phyloP scores from a whole-genome alignment of 345 rosid genomes.

The Erysimum cheiranthoides region DNA sequence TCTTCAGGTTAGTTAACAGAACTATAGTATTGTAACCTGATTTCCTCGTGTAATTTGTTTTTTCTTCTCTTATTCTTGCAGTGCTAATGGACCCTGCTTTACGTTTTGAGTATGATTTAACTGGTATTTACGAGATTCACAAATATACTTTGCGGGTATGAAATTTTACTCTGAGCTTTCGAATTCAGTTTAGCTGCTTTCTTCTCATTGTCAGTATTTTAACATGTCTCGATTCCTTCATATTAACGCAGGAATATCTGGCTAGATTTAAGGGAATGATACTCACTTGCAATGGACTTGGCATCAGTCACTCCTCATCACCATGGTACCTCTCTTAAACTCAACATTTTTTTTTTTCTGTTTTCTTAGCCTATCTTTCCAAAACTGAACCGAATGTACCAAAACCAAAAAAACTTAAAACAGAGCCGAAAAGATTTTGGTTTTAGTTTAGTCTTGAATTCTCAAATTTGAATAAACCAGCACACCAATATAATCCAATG shows the following conservation, averaged over 20 bases:
- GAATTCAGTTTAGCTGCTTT: neutral
- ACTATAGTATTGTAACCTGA: neutral
- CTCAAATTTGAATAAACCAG: neutral
- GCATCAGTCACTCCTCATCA: constrained; percentile 58
- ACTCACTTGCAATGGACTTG: constrained; percentile 82
- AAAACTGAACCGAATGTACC: neutral
- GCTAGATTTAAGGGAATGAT: constrained; percentile 83
- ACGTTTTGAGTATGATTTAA: constrained; percentile 72
- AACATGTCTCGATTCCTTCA: neutral
- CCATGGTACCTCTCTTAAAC: constrained; percentile 46
- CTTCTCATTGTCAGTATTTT: neutral
- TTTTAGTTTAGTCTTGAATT: neutral
- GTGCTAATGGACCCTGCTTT: constrained; percentile 71
- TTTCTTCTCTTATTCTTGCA: constrained; percentile 37
- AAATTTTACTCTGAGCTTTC: neutral
- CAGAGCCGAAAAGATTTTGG: neutral
- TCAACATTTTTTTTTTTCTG: neutral
- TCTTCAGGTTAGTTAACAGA: neutral
- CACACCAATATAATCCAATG: neutral
- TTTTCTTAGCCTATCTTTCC: neutral
- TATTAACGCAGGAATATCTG: constrained; percentile 65
- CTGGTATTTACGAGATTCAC: constrained; percentile 72
- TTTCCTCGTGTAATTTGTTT: neutral
- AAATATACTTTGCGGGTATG: constrained; percentile 74
- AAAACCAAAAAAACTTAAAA: neutral